A percentile compares a stretch with the other conserved stretches of the same genome.
Evolutionary conservation across 2,329 filamentous ascomycete species (phyloP).

Genomic region (Aspergillus spinulosporus): DNA sequence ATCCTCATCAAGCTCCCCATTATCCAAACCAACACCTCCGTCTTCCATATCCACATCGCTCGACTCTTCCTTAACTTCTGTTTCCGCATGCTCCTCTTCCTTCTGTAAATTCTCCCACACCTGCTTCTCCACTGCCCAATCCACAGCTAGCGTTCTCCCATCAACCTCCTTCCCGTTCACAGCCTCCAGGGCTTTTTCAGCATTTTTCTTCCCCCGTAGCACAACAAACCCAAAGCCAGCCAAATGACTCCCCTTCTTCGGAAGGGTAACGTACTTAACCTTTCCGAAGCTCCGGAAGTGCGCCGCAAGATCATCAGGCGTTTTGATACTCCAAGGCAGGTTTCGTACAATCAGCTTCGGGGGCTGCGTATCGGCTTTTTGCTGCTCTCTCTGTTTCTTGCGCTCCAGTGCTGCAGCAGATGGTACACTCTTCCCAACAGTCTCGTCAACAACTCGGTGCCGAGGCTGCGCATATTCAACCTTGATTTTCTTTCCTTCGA

Average conservation of each 20-base stretch:
- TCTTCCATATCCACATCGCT: conserved; percentile 61
- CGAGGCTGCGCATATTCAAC: conserved; percentile 87
- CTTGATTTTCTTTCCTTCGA: conserved; percentile 78
- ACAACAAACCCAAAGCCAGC: conserved; percentile 93
- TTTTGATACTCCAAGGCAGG: conserved; percentile 93
- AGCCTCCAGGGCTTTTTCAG: conserved; percentile 78
- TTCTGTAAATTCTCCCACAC: conserved; percentile 72
- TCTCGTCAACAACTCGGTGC: conserved; percentile 64
- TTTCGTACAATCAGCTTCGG: conserved; percentile 88
- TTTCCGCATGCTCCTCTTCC: conserved; percentile 33
- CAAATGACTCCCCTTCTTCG: conserved; percentile 69
- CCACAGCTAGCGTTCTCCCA: conserved; percentile 83
- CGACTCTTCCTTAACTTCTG: conserved; percentile 34
- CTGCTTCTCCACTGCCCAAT: conserved; percentile 93
- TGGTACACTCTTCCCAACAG: conserved; percentile 46
- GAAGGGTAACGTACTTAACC: conserved; percentile 82
- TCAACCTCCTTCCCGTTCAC: conserved; percentile 90
- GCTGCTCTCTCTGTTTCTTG: conserved; percentile 54
- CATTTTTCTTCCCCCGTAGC: conserved; percentile 83
- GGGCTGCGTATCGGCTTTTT: conserved; percentile 60
- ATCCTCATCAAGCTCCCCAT: conserved; percentile 48
- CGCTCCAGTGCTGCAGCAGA: conserved; percentile 37
- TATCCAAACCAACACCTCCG: conserved; percentile 5
- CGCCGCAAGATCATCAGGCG: conserved; percentile 72
- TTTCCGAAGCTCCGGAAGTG: conserved; percentile 89